Percentiles rank a stretch among this genome's conserved stretches.
phyloP scores from a whole-genome alignment of 768 basidiomycete genomes.

The Phylloporus rhodoxanthus region DNA sequence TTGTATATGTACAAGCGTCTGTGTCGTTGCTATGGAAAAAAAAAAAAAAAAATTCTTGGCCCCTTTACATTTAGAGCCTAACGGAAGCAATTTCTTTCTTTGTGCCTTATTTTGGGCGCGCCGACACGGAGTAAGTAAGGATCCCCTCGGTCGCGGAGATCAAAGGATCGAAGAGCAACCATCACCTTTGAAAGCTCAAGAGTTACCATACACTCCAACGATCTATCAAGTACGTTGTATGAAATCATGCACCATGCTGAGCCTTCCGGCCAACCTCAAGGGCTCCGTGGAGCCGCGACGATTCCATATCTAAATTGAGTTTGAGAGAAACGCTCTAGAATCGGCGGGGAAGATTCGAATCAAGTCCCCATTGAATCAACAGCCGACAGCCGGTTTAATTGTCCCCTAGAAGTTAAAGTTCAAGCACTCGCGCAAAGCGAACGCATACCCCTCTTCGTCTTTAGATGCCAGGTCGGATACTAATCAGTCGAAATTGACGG shows the following conservation, averaged over 20 bases:
- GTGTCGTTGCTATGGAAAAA: constrained; percentile 3
- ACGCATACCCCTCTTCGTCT: neutral
- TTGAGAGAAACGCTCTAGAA: neutral
- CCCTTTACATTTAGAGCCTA: constrained; percentile 17
- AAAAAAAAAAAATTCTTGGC: constrained; percentile 11
- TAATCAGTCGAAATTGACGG: neutral
- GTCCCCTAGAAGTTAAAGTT: constrained; percentile 1
- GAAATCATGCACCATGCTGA: neutral
- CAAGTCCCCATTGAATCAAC: constrained; percentile 1
- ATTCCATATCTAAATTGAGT: neutral
- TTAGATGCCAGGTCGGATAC: neutral
- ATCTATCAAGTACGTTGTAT: constrained; percentile 3
- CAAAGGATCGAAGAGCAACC: constrained; percentile 13
- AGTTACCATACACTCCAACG: neutral
- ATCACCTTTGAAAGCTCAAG: constrained; percentile 1
- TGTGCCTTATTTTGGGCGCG: constrained; percentile 10
- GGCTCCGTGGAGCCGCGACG: constrained; percentile 19
- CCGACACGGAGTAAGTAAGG: constrained; percentile 5
- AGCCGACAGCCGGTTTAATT: neutral
- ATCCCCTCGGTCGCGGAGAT: constrained; percentile 26
- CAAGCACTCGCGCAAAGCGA: neutral
- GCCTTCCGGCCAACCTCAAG: constrained; percentile 16
- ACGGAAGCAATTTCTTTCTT: constrained; percentile 25
- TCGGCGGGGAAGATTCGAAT: neutral
- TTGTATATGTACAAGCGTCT: constrained; percentile 8